Conservation (phyloP, 208 protist genomes). For the Leishmania gerbilli region DNA sequence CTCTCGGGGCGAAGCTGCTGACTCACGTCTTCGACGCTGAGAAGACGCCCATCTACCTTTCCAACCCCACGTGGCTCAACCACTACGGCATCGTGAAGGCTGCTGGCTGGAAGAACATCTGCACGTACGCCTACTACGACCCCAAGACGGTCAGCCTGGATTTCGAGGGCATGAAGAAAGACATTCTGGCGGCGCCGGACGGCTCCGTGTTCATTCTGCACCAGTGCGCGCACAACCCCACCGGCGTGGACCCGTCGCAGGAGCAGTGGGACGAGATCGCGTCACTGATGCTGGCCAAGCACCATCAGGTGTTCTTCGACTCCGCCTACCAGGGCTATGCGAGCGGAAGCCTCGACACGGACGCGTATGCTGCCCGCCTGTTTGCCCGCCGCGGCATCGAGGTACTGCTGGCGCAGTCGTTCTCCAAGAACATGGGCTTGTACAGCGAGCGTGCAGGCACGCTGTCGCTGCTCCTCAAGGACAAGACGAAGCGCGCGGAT, state of each 20-base stretch:
- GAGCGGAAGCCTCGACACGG: constrained; percentile 94
- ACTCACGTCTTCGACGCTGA: constrained; percentile 30
- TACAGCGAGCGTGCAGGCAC: constrained; percentile 96
- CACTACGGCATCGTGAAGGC: constrained; percentile 70
- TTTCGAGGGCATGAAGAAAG: constrained; percentile 86
- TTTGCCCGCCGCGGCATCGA: constrained; percentile 86
- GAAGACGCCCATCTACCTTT: constrained; percentile 69
- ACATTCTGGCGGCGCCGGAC: constrained; percentile 70
- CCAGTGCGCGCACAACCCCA: constrained; percentile 99
- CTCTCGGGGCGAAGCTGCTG: constrained; percentile 71
- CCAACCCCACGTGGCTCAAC: constrained; percentile 90
- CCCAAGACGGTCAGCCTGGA: constrained; percentile 63
- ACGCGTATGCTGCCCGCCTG: constrained; percentile 85
- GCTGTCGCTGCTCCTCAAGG: constrained; percentile 76
- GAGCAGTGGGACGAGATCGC: constrained; percentile 96
- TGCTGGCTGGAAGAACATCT: constrained; percentile 62
- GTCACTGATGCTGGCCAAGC: constrained; percentile 73
- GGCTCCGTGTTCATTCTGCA: constrained; percentile 96
- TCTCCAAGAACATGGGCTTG: constrained; percentile 98
- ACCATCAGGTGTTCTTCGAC: constrained; percentile 96
- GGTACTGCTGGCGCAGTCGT: constrained; percentile 94
- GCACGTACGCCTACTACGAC: constrained; percentile 87
- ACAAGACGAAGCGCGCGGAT: constrained; percentile 48
- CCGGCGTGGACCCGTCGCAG: constrained; percentile 96
- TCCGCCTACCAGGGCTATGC: constrained; percentile 97